Percentiles rank a stretch among this genome's conserved stretches.
These are phyloP conservation scores for Haplosporangium gracile DNA, from an alignment of 192 early-diverging fungal genomes.

Conservation along the genomic window DNA sequence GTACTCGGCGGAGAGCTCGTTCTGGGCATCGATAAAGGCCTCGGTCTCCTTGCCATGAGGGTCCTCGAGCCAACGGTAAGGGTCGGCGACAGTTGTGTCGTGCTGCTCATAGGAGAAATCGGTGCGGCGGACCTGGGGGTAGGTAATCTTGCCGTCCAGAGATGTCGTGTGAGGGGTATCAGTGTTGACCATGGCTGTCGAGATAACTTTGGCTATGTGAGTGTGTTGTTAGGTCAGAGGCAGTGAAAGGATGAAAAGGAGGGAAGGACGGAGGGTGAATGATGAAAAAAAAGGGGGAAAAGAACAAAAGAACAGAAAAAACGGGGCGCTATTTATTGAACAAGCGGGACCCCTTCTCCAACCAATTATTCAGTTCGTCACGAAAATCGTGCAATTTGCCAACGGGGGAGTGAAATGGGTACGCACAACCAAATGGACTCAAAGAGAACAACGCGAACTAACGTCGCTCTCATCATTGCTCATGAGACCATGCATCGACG, in stretches of 20 bases:
- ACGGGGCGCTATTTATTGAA: neutral
- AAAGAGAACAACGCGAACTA: neutral
- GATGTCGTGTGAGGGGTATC: slow-evolving; percentile 17
- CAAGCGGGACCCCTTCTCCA: neutral
- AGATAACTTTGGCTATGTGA: neutral
- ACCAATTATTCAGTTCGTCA: neutral
- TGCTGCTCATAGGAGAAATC: slow-evolving; percentile 61
- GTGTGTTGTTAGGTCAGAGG: neutral
- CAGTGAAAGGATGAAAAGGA: neutral
- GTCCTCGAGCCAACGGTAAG: slow-evolving; percentile 78
- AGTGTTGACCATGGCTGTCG: slow-evolving; percentile 23
- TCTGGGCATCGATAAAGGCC: slow-evolving; percentile 75
- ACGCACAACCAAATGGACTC: neutral
- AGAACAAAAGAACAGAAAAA: neutral
- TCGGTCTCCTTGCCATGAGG: slow-evolving; percentile 72
- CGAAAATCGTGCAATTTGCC: neutral
- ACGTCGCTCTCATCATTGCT: neutral
- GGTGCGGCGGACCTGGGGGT: slow-evolving; percentile 62
- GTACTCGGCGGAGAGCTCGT: slow-evolving; percentile 60
- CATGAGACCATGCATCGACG: neutral
- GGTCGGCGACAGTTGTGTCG: slow-evolving; percentile 62
- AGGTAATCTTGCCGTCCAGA: slow-evolving; percentile 43
- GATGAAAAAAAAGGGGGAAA: neutral
- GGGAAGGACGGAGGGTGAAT: neutral
- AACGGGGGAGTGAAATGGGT: neutral